These are phyloP conservation scores for Austroboletus niveus DNA, from an alignment of 1,284 basidiomycete species.

Conservation along the genomic window DNA sequence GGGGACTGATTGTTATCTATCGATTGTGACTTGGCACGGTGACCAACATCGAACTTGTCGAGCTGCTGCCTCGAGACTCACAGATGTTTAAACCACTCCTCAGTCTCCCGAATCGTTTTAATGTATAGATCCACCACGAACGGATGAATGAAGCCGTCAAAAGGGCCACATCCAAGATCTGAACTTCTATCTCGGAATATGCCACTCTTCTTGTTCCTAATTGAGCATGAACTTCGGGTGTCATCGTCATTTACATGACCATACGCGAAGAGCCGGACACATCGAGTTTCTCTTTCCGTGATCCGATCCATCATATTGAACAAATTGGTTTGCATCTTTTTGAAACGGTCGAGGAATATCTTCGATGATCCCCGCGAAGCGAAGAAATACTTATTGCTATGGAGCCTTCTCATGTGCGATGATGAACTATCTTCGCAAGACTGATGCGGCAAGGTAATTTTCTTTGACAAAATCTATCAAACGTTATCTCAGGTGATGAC, in stretches of 20 bases:
- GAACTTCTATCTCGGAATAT: background rate
- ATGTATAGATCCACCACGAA: background rate
- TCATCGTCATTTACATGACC: slow-evolving; percentile 21
- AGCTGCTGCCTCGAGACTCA: no score
- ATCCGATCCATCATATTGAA: slow-evolving; percentile 4
- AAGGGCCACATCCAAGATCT: background rate
- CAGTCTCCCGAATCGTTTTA: background rate
- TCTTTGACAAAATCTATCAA: slow-evolving; percentile 7
- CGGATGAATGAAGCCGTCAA: background rate
- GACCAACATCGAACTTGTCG: no score
- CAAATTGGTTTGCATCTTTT: slow-evolving; percentile 11
- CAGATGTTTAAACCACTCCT: no score
- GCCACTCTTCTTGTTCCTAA: background rate
- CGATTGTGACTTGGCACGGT: background rate
- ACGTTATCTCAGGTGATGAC: background rate
- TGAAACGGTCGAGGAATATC: background rate
- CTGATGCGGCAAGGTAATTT: background rate
- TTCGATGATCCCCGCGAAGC: background rate
- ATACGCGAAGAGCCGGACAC: background rate
- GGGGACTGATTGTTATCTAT: background rate
- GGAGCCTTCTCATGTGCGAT: background rate
- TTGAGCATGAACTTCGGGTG: slow-evolving; percentile 5
- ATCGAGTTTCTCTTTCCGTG: slow-evolving; percentile 7
- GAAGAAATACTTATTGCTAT: background rate
- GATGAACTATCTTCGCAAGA: background rate